Evolutionary conservation across 805 yeast genomes (phyloP).

Genomic region (Wickerhamiella sergipiensis): DNA sequence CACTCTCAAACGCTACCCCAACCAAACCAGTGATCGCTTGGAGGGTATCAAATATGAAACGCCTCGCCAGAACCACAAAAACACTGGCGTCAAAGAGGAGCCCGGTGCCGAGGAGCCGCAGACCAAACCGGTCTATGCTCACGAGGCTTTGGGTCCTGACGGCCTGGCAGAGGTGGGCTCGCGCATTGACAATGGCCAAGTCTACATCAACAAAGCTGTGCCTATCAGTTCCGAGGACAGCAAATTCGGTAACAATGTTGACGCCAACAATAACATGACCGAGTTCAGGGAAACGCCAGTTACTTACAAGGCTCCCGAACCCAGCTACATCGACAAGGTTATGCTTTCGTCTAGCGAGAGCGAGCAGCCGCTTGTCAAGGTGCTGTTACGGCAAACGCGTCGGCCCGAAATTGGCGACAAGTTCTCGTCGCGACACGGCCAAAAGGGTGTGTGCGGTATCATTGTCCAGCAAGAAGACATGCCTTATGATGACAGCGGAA

Average conservation of each 20-base stretch:
- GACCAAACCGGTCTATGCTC: conserved; percentile 60
- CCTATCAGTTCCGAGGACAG: conserved; percentile 71
- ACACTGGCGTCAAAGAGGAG: conserved; percentile 25
- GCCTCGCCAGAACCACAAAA: conserved; percentile 3
- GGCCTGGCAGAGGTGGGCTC: conserved; percentile 96
- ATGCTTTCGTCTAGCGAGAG: conserved; percentile 94
- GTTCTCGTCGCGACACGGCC: conserved; percentile 95
- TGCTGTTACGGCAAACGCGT: conserved; percentile 83
- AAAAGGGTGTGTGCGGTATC: conserved; percentile 98
- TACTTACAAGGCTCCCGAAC: conserved; percentile 86
- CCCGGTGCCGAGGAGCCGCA: conserved; percentile 37
- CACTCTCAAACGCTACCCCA: conserved; percentile 78
- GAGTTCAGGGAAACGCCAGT: conserved; percentile 87
- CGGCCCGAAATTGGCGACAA: conserved; percentile 97
- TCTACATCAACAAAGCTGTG: conserved; percentile 82
- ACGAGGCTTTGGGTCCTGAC: conserved; percentile 77
- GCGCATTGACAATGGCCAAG: conserved; percentile 82
- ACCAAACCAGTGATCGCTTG: conserved; percentile 82
- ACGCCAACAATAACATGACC: conserved; percentile 19
- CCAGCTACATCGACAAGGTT: conserved; percentile 90
- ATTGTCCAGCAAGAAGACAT: conserved; percentile 94
- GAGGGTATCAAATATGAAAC: conserved; percentile 77
- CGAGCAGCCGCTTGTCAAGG: conserved; percentile 89
- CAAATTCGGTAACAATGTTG: conserved; percentile 27
- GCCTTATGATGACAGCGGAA: conserved; percentile 89